Evolutionary conservation across 768 basidiomycete species (phyloP).

Genomic region (Kwoniella bestiolae): DNA sequence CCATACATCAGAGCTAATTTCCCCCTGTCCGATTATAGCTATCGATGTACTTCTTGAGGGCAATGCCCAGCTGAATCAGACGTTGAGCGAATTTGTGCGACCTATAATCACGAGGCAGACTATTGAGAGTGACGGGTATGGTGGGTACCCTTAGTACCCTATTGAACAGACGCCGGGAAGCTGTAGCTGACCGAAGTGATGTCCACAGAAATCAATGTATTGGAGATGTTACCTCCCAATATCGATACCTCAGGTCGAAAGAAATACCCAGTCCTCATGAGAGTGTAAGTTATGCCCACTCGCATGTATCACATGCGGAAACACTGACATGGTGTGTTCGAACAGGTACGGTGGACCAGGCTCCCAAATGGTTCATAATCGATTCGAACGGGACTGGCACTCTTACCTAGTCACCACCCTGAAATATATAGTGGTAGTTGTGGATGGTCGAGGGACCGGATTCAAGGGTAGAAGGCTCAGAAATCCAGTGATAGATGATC

Average conservation of each 20-base stretch:
- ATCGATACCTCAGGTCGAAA: slow-evolving; percentile 95
- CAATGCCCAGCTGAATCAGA: slow-evolving; percentile 70
- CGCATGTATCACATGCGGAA: neutral
- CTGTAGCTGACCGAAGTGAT: slow-evolving; percentile 28
- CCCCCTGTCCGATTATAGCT: slow-evolving; percentile 33
- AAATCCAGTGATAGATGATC: slow-evolving; percentile 83
- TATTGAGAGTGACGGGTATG: slow-evolving; percentile 78
- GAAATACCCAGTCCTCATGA: slow-evolving; percentile 92
- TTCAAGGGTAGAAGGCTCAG: slow-evolving; percentile 81
- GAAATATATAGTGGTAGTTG: slow-evolving; percentile 81
- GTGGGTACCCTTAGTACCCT: too few relatives aligned
- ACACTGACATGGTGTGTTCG: neutral
- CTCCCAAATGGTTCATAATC: slow-evolving; percentile 75
- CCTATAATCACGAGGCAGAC: slow-evolving; percentile 73
- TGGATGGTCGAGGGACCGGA: slow-evolving; percentile 94
- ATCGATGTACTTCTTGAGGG: slow-evolving; percentile 71
- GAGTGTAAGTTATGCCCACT: slow-evolving; percentile 63
- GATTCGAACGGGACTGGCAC: slow-evolving; percentile 79
- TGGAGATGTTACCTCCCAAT: slow-evolving; percentile 85
- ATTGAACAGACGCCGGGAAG: too few relatives aligned
- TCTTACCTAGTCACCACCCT: slow-evolving; percentile 79
- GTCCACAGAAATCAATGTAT: slow-evolving; percentile 76
- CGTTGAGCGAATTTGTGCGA: slow-evolving; percentile 70
- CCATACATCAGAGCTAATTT: neutral
- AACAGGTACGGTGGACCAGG: slow-evolving; percentile 85